Conservation (phyloP, 2,329 filamentous ascomycete species). For the Verticillium isaacii region DNA sequence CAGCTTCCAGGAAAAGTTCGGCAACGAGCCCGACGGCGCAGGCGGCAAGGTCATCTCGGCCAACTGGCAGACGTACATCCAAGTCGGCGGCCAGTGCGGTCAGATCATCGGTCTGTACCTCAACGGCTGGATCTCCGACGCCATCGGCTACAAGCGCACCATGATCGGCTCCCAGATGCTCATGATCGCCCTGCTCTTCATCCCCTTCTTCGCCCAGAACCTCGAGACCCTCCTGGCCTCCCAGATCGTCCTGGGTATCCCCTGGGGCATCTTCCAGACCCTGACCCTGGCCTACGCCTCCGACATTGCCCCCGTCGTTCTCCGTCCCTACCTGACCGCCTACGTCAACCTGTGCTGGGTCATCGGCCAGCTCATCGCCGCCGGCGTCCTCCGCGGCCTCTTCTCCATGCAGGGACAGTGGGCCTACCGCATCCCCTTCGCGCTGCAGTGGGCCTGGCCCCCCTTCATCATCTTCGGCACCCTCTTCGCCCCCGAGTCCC, state of each 20-base stretch:
- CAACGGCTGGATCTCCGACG: conserved; percentile 47
- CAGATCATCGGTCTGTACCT: conserved; percentile 51
- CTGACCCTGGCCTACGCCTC: conserved; percentile 49
- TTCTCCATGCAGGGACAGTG: conserved; percentile 33
- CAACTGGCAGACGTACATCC: conserved; percentile 52
- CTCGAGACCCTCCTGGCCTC: conserved; percentile 41
- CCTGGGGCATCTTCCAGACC: conserved; percentile 48
- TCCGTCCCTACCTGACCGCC: conserved; percentile 47
- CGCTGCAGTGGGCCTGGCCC: conserved; percentile 48
- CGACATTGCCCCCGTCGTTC: conserved; percentile 42
- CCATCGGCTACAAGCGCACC: conserved; percentile 44
- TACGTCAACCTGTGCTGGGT: conserved; percentile 55
- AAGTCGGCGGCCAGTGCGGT: conserved; percentile 47
- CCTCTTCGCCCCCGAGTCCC: conserved; percentile 45
- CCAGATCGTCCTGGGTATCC: conserved; percentile 42
- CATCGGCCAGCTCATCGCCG: conserved; percentile 47
- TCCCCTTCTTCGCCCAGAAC: conserved; percentile 47
- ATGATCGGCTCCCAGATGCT: conserved; percentile 40
- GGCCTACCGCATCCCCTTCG: conserved; percentile 47
- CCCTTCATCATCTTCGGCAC: conserved; percentile 38
- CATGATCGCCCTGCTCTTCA: conserved; percentile 47
- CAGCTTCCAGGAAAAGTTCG: conserved; percentile 39
- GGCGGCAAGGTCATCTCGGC: conserved; percentile 43
- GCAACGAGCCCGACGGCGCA: conserved; percentile 24
- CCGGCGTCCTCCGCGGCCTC: conserved; percentile 40